Base-by-base conservation (phyloP, 345 rosid species). In the Lenwebbia sp. region DNA sequence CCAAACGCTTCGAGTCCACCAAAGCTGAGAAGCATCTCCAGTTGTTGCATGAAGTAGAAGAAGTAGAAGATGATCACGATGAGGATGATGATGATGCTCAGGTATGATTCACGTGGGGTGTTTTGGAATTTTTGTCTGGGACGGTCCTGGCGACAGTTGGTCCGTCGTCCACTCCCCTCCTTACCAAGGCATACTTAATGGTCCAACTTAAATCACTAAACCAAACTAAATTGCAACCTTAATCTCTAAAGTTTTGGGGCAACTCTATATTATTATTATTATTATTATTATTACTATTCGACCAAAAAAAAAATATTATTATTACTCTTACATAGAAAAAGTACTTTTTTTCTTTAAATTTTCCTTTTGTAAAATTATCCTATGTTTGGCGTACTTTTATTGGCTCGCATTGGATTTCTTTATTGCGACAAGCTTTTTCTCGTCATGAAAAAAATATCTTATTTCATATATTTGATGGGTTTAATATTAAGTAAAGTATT, bases 1-100 rank as follows among this genome's bases (percentile, higher is more conserved):
- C 25, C 22, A 58, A 55, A 15, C 90, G 95, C 65, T 89, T 84
- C 70, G 90, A 89, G 82, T 92, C 94, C n/a, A 91, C 92, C 44
- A 83, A 85, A 13, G 88, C 90, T 22, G 92, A 90, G 62, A 83
- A 82, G 56, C 93, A 89, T 19, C 89, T 86, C 83, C 44, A 40
- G 62, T 51, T 76, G 28, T 13, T 37, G 75, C 51, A 84, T 6
- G 86, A n/a, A 25, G 85, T 9, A 4, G 53, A 28, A 40, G 84
- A 6, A 7, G 84, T 41, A 82, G 83, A 82, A 82, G 83, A 82
- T 14, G 87, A 86, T 51, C 90, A 85, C 10, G 84, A 85, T 81
- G 91, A 88, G 37, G 88, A 86, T 22, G 90, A 89, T 21, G 93
- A 85, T 40, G 83, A 75, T n/a, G 86, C 76, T 83, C 92, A 89